Evolutionary conservation across 176 grass and related monocot species (phyloP), one percentile per base, ranked within the genome.

Genomic region (Alopecurus myosuroides): DNA sequence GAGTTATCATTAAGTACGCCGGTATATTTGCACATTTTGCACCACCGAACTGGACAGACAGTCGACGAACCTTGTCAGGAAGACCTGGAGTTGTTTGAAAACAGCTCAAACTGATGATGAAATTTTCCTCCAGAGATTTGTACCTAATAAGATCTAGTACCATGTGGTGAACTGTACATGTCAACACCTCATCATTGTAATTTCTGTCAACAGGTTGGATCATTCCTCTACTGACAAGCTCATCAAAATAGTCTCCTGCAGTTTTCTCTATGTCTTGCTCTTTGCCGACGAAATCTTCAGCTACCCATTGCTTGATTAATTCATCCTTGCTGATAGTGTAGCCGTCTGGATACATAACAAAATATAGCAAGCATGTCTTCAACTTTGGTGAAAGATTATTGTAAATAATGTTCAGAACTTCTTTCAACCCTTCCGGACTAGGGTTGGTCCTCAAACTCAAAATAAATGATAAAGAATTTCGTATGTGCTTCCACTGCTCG

Each of bases 91-190:
- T 48, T 11, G 81, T 25, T 8, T 74, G 53, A 74, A 30, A 62
- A 48, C 4, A 37, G 9, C 19, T 39, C 65, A 68, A 18, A 6
- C 1, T n/a, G 3, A 68, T 74, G 42, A 62, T 74, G 12, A 83
- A 74, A 74, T 83, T 83, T 7, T 83, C 69, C n/a, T 83, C 52
- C 4, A 74, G 5, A 0, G 69, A 83, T n/a, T 76, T 76, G 19
- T 6, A 18, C 28, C 51, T 15, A 35, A 83, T 83, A 62, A 83
- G 42, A 17, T 61, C 13, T 4, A 61, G 36, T 46, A 83, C 70
- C 12, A 33, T 9, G 58, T 61, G 82, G 41, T 84, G 70, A 17
- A 74, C 20, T 17, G 26, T 31, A 6, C 72, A 84, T 15, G 70
- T 26, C 30, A 64, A 36, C 31, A 46, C 22, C 31, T 76, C 72